Evolutionary conservation across 176 grass and related monocot species (phyloP).

Genomic region (Cenchrus purpureus): DNA sequence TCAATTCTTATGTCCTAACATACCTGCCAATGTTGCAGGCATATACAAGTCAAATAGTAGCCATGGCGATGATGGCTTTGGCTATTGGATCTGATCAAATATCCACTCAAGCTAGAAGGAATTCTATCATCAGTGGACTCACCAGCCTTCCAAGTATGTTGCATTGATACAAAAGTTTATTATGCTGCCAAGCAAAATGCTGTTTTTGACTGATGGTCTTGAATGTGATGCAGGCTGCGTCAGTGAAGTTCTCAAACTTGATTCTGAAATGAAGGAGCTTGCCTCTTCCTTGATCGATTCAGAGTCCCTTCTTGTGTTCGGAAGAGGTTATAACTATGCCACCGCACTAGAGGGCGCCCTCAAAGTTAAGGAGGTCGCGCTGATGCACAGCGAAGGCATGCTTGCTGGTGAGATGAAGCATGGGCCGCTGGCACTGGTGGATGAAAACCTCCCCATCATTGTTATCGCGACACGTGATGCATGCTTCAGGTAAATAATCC

Average conservation of each 20-base stretch:
- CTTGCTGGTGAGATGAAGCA: slow-evolving; percentile 99
- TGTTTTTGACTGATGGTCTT: not conserved
- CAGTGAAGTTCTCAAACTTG: slow-evolving; percentile 83
- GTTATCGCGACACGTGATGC: slow-evolving; percentile 82
- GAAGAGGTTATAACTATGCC: slow-evolving; percentile 91
- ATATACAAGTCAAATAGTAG: slow-evolving; percentile 97
- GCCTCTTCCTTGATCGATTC: slow-evolving; percentile 73
- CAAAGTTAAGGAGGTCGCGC: slow-evolving; percentile 92
- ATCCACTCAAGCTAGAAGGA: slow-evolving; percentile 78
- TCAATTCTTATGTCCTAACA: not conserved
- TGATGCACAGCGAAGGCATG: slow-evolving; percentile 94
- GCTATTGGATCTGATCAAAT: slow-evolving; percentile 95
- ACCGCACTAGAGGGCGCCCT: slow-evolving; percentile 93
- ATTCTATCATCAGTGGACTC: slow-evolving; percentile 69
- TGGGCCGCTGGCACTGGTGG: slow-evolving; percentile 88
- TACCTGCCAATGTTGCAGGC: slow-evolving; percentile 54
- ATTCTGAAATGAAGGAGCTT: slow-evolving; percentile 88
- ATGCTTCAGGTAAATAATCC: slow-evolving; percentile 63
- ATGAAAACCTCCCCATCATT: slow-evolving; percentile 88
- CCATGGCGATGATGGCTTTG: slow-evolving; percentile 94
- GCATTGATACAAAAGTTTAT: not conserved
- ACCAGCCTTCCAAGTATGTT: slow-evolving; percentile 69
- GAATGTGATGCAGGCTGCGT: slow-evolving; percentile 49
- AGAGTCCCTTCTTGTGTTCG: slow-evolving; percentile 83
- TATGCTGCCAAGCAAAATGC: not conserved